These are phyloP conservation scores for Crepidotus variabilis DNA, from an alignment of 768 basidiomycete species.

Conservation along the genomic window DNA sequence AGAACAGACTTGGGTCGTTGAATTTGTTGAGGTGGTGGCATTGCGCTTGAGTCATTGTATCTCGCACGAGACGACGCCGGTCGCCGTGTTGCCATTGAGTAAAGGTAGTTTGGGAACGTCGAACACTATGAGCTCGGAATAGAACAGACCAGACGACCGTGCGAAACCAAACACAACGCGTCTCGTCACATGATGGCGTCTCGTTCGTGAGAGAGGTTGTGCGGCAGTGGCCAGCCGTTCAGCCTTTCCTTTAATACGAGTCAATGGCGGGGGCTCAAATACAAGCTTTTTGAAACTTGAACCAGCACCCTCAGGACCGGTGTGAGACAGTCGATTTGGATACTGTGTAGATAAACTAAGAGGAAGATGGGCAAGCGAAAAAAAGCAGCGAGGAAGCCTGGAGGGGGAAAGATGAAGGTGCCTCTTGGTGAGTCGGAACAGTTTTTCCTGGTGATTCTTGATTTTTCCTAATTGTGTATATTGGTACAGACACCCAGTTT, in stretches of 20 bases:
- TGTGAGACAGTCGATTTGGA: background rate
- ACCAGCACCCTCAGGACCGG: background rate
- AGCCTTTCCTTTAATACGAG: background rate
- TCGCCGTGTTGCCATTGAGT: conserved; percentile 61
- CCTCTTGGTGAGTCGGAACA: conserved; percentile 58
- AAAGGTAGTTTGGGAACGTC: conserved; percentile 4
- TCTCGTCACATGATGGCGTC: conserved; percentile 15
- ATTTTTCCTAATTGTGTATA: background rate
- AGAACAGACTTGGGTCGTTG: conserved; percentile 47
- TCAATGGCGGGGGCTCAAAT: background rate
- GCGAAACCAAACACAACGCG: conserved; percentile 13
- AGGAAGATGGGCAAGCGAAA: conserved; percentile 82
- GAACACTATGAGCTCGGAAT: conserved; percentile 2
- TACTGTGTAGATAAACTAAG: background rate
- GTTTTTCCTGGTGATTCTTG: background rate
- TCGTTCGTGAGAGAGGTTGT: conserved; percentile 1
- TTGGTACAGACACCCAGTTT: conserved; percentile 66
- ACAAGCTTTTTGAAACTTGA: background rate
- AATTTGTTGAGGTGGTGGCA: conserved; percentile 28
- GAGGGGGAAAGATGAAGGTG: conserved; percentile 59
- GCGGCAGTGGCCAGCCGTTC: background rate
- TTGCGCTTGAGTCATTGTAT: conserved; percentile 22
- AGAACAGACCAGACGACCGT: conserved; percentile 2
- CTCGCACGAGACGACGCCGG: conserved; percentile 47
- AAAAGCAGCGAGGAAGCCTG: conserved; percentile 83